phyloP scores from a whole-genome alignment of 2,329 filamentous ascomycete genomes.

The Colletotrichum acutatum region DNA sequence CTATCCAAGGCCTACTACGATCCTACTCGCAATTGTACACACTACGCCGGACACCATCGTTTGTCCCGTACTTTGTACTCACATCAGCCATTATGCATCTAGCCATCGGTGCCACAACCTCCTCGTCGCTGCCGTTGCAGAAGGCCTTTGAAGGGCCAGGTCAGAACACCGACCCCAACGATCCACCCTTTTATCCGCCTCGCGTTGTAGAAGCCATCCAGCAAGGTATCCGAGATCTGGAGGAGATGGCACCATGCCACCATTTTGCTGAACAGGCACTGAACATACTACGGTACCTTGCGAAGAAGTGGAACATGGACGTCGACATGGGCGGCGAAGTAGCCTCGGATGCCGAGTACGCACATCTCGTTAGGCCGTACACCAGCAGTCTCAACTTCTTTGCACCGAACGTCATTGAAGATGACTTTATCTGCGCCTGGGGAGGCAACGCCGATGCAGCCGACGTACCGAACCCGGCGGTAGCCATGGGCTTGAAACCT shows the following conservation, averaged over 20 bases:
- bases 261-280: conserved; percentile 70
- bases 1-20: conserved; percentile 65
- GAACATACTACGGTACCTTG: conserved; percentile 68
- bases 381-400: conserved; percentile 69
- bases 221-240: conserved; percentile 67
- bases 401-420: conserved; percentile 58
- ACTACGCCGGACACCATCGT: conserved; percentile 67
- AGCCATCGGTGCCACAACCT: conserved; percentile 57
- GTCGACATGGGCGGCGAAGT: conserved; percentile 53
- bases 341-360: conserved; percentile 48
- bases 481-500: conserved; percentile 12
- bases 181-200: conserved; percentile 50
- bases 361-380: conserved; percentile 56
- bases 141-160: conserved; percentile 2
- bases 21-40: conserved; percentile 71
- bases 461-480: conserved; percentile 15
- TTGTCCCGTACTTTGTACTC: conserved; percentile 71
- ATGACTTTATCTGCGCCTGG: conserved; percentile 62
- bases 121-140: conserved; percentile 37
- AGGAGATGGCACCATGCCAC: conserved; percentile 71
- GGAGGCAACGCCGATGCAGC: conserved; percentile 41
- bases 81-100: conserved; percentile 71
- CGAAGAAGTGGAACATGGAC: conserved; percentile 68
- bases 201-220: conserved; percentile 57
- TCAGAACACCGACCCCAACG: conserved; percentile 33